These are phyloP conservation scores for Trichoderma lentiforme DNA, from an alignment of 2,329 filamentous ascomycete species.

Conservation along the genomic window DNA sequence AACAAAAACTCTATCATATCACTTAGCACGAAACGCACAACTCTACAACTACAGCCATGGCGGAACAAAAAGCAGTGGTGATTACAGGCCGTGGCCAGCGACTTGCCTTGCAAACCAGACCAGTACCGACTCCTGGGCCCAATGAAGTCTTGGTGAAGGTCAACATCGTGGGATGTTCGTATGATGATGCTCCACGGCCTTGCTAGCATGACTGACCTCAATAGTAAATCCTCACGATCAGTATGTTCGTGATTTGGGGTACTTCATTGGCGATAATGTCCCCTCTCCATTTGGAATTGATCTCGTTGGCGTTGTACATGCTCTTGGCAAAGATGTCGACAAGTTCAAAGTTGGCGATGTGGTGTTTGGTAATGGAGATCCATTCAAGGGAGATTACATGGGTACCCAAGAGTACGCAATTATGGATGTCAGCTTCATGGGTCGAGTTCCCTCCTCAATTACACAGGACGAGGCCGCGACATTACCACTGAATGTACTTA, in stretches of 20 bases:
- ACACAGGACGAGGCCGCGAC: not conserved
- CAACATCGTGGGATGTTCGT: not conserved
- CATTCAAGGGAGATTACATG: not conserved
- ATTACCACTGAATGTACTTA: not conserved
- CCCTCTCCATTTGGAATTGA: not conserved
- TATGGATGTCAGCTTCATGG: not conserved
- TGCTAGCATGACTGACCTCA: not conserved
- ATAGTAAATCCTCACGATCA: not conserved
- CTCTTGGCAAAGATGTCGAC: not conserved
- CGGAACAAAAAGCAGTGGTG: not conserved
- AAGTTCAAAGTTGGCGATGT: not conserved
- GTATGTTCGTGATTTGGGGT: not conserved
- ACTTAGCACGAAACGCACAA: not conserved
- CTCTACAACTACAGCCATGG: not conserved
- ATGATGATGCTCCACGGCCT: not conserved
- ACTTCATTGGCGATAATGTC: not conserved
- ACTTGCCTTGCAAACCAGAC: not conserved
- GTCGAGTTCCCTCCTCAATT: not conserved
- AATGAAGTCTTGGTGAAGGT: not conserved
- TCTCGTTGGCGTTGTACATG: not conserved
- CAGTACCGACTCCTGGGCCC: not conserved
- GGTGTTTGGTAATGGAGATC: not conserved
- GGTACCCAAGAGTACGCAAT: slow-evolving; percentile 2
- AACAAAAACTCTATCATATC: not conserved
- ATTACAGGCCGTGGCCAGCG: not conserved